Conservation (phyloP, 2,329 filamentous ascomycete species). For the Stromatinia cepivora region DNA sequence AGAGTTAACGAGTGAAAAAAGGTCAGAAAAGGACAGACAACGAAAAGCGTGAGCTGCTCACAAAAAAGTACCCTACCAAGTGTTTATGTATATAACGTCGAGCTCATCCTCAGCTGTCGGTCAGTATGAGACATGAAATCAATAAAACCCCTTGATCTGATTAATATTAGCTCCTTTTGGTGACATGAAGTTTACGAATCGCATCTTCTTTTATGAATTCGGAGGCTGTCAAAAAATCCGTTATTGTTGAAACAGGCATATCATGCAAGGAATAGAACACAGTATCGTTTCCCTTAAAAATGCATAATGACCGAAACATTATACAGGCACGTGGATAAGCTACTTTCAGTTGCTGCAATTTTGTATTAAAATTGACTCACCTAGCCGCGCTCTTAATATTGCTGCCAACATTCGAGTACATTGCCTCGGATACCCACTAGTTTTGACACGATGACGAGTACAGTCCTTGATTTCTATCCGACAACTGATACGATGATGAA, state of each 20-base stretch:
- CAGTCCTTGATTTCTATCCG: no score
- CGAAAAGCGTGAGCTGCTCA: neutral
- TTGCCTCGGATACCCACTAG: neutral
- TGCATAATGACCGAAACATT: no score
- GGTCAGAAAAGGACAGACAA: neutral
- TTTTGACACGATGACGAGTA: neutral
- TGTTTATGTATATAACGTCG: neutral
- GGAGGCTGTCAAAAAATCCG: neutral
- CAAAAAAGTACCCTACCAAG: neutral
- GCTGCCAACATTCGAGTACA: neutral
- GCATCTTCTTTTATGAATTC: neutral
- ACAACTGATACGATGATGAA: no score
- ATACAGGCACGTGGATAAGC: no score
- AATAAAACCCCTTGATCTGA: slow-evolving; percentile 5
- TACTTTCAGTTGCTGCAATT: no score
- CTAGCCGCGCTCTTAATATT: no score
- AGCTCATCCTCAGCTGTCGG: neutral
- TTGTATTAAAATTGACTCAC: no score
- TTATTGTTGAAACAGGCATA: neutral
- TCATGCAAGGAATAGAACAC: slow-evolving; percentile 6
- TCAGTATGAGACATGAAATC: slow-evolving; percentile 4
- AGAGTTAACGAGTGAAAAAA: neutral
- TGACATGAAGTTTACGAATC: neutral
- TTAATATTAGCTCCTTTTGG: neutral
- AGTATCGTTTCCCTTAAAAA: neutral